Evolutionary conservation across 352 stramenopile species (phyloP), one percentile per base, ranked within the genome.

Genomic region (Globisporangium yorkense): DNA sequence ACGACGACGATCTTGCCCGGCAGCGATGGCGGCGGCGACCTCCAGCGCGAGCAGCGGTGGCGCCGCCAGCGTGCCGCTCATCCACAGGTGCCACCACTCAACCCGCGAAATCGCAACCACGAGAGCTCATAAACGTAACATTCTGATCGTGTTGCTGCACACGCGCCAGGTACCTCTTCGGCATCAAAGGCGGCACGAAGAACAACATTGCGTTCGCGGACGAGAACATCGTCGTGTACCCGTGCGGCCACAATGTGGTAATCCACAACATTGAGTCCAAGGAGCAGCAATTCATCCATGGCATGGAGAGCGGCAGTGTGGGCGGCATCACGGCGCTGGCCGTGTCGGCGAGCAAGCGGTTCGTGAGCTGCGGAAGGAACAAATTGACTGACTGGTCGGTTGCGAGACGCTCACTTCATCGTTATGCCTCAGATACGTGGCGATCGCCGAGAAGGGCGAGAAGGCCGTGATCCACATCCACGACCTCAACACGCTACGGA

Each of bases 251-350:
- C 72, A 94, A 95, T 62, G 72, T 96, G 21, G 74, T 96, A 35
- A 66, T 96, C 18, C 80, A 94, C 70, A 93, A 94, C 57, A 89
- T 95, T 58, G 87, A 96, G 58, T 93, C 80, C 24, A 93, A 94
- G 56, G 80, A 92, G 54, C 87, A 96, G 65, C 87, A 97, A 68
- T 96, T 96, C 47, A 79, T 96, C 24, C 82, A 94, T 52, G 89
- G 87, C 55, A 88, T 89, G 46, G 90, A 97, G 52, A 77, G 60
- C 9, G 60, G 67, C 1, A 87, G 79, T 46, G 63, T 72, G 2
- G 70, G 71, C 5, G 89, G 87, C 8, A 97, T 98, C 68, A 96
- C 89, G 13, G 84, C 89, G 7, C 75, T 98, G 39, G 67, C 83
- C 8, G 72, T 97, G 15, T 77, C 84, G 2, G 65, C 83, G 4